Evolutionary conservation across 306 rosid genomes (phyloP).

Genomic region (Vicia faba): DNA sequence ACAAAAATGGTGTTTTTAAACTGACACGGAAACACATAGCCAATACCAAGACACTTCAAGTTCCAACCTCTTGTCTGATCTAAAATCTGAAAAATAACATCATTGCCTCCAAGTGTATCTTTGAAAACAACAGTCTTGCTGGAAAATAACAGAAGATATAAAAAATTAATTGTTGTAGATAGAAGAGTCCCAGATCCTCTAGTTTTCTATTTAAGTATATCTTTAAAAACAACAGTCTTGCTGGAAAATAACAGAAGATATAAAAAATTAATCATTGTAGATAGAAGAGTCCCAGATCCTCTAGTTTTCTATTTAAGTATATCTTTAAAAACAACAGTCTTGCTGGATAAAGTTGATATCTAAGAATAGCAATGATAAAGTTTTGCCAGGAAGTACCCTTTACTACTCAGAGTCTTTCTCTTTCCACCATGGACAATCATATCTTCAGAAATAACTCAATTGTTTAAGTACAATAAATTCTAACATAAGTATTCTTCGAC

Average conservation of each 20-base stretch:
- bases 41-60: slow-evolving; percentile 12
- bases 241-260: too few species aligned
- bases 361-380: neutral
- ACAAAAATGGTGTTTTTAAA: neutral
- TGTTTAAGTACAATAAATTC: neutral
- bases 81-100: slow-evolving; percentile 24
- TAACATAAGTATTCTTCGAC: neutral
- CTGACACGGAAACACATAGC: slow-evolving; percentile 29
- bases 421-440: neutral
- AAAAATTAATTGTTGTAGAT: too few species aligned
- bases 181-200: neutral
- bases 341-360: neutral
- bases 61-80: neutral
- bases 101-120: slow-evolving; percentile 23
- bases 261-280: too few species aligned
- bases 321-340: neutral
- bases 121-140: too few species aligned
- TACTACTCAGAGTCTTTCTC: neutral
- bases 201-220: neutral
- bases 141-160: too few species aligned
- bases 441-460: neutral
- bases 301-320: neutral
- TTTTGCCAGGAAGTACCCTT: neutral
- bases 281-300: neutral
- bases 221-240: too few species aligned